phyloP scores from a whole-genome alignment of 345 rosid species.

The Hypericum perforatum region DNA sequence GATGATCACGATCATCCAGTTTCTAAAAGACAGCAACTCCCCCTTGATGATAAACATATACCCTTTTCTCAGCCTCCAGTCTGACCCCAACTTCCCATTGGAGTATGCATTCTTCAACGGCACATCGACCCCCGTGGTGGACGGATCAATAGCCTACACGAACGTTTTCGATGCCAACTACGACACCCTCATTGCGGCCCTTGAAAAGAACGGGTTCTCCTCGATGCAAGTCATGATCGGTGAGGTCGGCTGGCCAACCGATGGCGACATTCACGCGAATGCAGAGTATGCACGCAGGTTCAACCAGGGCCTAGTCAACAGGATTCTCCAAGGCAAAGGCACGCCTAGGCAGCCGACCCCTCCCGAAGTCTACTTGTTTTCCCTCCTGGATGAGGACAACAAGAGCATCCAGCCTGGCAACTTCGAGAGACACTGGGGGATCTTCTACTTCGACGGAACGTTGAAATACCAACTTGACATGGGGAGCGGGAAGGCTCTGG shows the following conservation, averaged over 20 bases:
- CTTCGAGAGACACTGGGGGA: slow-evolving; percentile 77
- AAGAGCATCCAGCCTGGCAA: slow-evolving; percentile 72
- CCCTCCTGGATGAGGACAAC: slow-evolving; percentile 68
- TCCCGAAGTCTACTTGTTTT: slow-evolving; percentile 65
- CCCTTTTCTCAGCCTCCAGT: slow-evolving; percentile 78
- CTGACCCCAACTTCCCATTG: slow-evolving; percentile 59
- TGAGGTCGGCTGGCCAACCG: slow-evolving; percentile 93
- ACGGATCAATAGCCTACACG: slow-evolving; percentile 64
- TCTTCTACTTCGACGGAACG: slow-evolving; percentile 60
- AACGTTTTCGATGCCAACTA: slow-evolving; percentile 85
- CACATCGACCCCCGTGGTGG: slow-evolving; percentile 48
- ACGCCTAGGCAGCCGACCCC: slow-evolving; percentile 56
- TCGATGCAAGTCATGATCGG: slow-evolving; percentile 67
- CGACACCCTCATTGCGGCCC: slow-evolving; percentile 61
- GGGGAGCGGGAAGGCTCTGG: slow-evolving; percentile 33
- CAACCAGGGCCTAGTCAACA: slow-evolving; percentile 67
- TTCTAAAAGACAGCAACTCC: slow-evolving; percentile 42
- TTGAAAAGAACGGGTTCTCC: slow-evolving; percentile 71
- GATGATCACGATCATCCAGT: slow-evolving; percentile 56
- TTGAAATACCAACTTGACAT: slow-evolving; percentile 43
- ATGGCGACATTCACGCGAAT: slow-evolving; percentile 60
- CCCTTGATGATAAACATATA: slow-evolving; percentile 77
- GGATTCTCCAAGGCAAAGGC: slow-evolving; percentile 45
- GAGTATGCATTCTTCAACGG: slow-evolving; percentile 77
- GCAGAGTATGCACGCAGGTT: slow-evolving; percentile 45